phyloP scores from a whole-genome alignment of 2,329 filamentous ascomycete species.

The Epichloe uncinata region DNA sequence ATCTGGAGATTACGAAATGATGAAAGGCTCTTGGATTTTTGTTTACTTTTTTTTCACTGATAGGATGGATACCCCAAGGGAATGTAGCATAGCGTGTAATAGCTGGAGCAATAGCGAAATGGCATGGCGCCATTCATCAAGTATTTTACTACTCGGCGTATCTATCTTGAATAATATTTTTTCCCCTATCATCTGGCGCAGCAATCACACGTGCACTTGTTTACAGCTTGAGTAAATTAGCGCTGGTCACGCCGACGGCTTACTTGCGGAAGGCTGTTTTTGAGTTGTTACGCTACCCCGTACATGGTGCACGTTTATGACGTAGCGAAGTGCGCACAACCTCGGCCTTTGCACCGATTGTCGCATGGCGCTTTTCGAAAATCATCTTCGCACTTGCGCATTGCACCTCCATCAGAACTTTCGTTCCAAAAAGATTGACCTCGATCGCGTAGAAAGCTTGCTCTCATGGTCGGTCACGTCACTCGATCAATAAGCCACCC shows the following conservation, averaged over 20 bases:
- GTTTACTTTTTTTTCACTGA: background rate
- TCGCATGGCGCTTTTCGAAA: background rate
- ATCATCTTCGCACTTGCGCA: background rate
- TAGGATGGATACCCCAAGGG: conserved; percentile 1
- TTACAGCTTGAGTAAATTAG: too few species aligned
- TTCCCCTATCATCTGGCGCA: too few species aligned
- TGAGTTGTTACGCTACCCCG: too few species aligned
- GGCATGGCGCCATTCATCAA: background rate
- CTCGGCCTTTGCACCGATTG: background rate
- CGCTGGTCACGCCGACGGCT: too few species aligned
- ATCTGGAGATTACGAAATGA: background rate
- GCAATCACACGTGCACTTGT: too few species aligned
- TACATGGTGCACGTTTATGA: background rate
- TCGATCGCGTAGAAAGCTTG: too few species aligned
- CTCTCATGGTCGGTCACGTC: too few species aligned
- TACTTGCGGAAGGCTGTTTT: too few species aligned
- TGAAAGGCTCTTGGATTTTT: background rate
- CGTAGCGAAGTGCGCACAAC: background rate
- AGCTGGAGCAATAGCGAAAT: background rate
- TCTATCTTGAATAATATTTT: too few species aligned
- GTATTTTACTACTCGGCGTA: background rate
- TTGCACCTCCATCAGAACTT: background rate
- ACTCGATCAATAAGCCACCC: too few species aligned
- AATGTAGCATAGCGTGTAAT: background rate
- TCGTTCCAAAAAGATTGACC: background rate